These are phyloP conservation scores for Quercus berberidifolia DNA, from an alignment of 306 rosid genomes.

Conservation along the genomic window DNA sequence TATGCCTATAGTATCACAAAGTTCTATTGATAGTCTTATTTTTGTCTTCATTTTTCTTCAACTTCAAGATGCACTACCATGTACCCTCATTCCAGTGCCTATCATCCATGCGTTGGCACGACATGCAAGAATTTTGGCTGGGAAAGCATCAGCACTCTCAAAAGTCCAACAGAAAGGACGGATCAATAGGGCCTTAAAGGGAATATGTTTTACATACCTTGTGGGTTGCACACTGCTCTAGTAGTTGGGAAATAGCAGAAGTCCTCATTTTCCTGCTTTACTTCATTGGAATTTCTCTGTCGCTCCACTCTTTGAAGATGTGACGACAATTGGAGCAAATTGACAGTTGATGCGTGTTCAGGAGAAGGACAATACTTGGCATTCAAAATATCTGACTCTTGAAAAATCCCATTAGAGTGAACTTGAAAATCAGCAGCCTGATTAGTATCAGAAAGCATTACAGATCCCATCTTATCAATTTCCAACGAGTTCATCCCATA, in stretches of 20 bases:
- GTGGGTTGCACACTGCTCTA: constrained; percentile 28
- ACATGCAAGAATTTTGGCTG: constrained; percentile 10
- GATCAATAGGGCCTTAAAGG: constrained; percentile 10
- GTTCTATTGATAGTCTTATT: not conserved
- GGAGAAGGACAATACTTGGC: constrained; percentile 27
- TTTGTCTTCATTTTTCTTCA: constrained; percentile 13
- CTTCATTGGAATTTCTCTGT: constrained; percentile 47
- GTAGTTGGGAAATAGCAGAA: constrained; percentile 39
- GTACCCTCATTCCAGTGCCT: constrained; percentile 11
- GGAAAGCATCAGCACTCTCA: constrained; percentile 5
- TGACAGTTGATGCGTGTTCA: constrained; percentile 48
- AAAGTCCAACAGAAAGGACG: not conserved
- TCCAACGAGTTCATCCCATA: constrained; percentile 30
- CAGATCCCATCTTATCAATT: constrained; percentile 30
- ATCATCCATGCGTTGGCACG: constrained; percentile 3
- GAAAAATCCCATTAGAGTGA: constrained; percentile 19
- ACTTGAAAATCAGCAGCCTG: constrained; percentile 21
- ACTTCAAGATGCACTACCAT: constrained; percentile 16
- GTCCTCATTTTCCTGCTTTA: constrained; percentile 52
- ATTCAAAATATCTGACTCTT: constrained; percentile 17
- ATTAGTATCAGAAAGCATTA: constrained; percentile 23
- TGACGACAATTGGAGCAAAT: constrained; percentile 67
- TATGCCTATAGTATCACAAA: constrained; percentile 16
- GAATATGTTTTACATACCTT: constrained; percentile 22
- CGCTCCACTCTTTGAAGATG: constrained; percentile 80